Evolutionary conservation across 2,329 filamentous ascomycete species (phyloP).

Genomic region (Arthrobotrys sinensis): DNA sequence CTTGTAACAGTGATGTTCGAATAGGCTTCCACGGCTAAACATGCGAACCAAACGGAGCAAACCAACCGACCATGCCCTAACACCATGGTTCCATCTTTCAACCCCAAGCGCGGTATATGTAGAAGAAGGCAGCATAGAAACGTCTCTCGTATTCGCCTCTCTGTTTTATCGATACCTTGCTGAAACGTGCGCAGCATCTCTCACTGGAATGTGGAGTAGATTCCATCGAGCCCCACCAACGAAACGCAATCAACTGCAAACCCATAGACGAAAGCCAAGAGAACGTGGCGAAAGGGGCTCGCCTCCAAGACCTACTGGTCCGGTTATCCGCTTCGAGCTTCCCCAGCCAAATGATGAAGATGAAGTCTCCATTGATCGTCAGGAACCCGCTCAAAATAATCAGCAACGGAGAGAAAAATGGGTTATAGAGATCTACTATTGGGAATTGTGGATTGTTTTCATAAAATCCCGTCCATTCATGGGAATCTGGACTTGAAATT

Average conservation of each 20-base stretch:
- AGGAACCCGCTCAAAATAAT: constrained; percentile 2
- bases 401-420: not conserved
- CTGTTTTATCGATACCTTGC: constrained; percentile 24
- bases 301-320: not conserved
- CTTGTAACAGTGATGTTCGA: not conserved
- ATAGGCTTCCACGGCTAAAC: not conserved
- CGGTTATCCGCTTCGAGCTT: constrained; percentile 16
- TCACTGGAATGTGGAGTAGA: constrained; percentile 24
- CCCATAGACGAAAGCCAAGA: constrained; percentile 1
- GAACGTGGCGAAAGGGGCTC: constrained; percentile 26
- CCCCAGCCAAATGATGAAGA: constrained; percentile 2
- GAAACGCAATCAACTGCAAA: constrained; percentile 13
- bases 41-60: not conserved
- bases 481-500: constrained; percentile 4
- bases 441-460: not conserved
- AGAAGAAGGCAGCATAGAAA: constrained; percentile 7
- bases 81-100: constrained; percentile 17
- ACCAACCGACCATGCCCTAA: constrained; percentile 24
- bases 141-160: constrained; percentile 20
- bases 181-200: constrained; percentile 25
- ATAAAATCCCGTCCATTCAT: not conserved
- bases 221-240: constrained; percentile 11
- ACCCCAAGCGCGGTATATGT: not conserved
- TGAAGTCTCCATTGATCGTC: constrained; percentile 9
- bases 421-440: not conserved